These are phyloP conservation scores for Penicillium nucicola DNA, from an alignment of 495 filamentous ascomycete genomes.

Conservation along the genomic window DNA sequence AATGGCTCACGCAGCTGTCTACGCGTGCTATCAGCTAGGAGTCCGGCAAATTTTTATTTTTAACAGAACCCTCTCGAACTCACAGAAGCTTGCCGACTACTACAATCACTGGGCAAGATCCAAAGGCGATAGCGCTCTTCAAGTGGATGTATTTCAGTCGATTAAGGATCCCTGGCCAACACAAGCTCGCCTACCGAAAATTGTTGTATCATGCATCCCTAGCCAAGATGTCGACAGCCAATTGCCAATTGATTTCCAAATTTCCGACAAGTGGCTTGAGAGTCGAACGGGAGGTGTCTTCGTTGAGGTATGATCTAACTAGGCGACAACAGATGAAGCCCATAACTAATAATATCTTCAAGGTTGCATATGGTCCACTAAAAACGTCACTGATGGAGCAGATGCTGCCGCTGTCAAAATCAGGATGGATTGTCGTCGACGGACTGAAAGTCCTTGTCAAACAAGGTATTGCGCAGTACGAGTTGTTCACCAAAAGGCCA, in stretches of 20 bases:
- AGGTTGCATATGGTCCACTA: constrained; percentile 36
- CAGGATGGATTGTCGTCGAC: constrained; percentile 65
- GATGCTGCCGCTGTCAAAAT: constrained; percentile 32
- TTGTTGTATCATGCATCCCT: constrained; percentile 67
- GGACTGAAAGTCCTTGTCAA: constrained; percentile 66
- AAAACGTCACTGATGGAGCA: constrained; percentile 58
- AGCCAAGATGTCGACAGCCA: constrained; percentile 52
- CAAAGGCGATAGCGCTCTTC: constrained; percentile 29
- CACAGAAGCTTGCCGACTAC: constrained; percentile 47
- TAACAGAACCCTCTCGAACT: constrained; percentile 55
- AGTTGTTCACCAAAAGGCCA: constrained; percentile 68
- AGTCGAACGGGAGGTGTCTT: constrained; percentile 74
- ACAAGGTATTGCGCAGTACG: constrained; percentile 72
- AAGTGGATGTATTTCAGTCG: constrained; percentile 48
- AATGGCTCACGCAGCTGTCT: constrained; percentile 61
- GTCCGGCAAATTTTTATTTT: constrained; percentile 59
- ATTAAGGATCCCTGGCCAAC: constrained; percentile 46
- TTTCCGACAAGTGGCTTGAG: constrained; percentile 64
- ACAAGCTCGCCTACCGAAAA: constrained; percentile 56
- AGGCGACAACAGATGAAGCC: neutral
- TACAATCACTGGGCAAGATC: constrained; percentile 26
- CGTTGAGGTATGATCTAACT: constrained; percentile 52
- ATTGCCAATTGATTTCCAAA: constrained; percentile 55
- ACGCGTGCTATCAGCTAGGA: constrained; percentile 55
- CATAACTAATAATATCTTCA: constrained; percentile 43